These are phyloP conservation scores for Annona cherimola DNA, from an alignment of 164 flowering plant genomes.

Conservation along the genomic window DNA sequence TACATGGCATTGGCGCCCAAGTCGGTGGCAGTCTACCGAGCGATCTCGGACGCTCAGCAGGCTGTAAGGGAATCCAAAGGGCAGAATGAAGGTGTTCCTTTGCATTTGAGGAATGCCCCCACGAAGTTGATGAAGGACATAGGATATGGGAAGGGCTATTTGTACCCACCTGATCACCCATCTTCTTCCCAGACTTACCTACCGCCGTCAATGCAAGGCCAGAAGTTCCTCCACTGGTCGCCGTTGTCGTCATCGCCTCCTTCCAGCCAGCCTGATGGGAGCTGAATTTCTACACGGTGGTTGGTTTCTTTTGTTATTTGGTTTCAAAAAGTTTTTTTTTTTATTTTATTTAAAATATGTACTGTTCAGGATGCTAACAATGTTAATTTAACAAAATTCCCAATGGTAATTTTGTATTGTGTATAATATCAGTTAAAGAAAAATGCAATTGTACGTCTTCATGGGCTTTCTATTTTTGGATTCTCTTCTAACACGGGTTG, in stretches of 20 bases:
- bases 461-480: too few relatives aligned
- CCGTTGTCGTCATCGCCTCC: neutral
- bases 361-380: too few relatives aligned
- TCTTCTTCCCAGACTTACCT: constrained; percentile 41
- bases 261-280: neutral
- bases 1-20: constrained; percentile 86
- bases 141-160: constrained; percentile 74
- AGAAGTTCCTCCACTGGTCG: constrained; percentile 72
- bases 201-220: constrained; percentile 60
- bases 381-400: neutral
- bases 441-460: too few relatives aligned
- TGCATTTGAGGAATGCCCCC: constrained; percentile 87
- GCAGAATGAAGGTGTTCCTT: constrained; percentile 82
- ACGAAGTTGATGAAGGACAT: constrained; percentile 86
- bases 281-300: neutral
- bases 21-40: constrained; percentile 61
- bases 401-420: neutral
- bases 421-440: neutral
- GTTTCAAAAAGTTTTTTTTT: neutral
- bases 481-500: too few relatives aligned
- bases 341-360: neutral
- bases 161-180: constrained; percentile 68
- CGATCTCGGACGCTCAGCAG: constrained; percentile 53
- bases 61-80: constrained; percentile 73
- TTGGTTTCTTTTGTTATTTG: constrained; percentile 2